Conservation (phyloP, 169 alveolate genomes). For the Plasmodium inui region DNA sequence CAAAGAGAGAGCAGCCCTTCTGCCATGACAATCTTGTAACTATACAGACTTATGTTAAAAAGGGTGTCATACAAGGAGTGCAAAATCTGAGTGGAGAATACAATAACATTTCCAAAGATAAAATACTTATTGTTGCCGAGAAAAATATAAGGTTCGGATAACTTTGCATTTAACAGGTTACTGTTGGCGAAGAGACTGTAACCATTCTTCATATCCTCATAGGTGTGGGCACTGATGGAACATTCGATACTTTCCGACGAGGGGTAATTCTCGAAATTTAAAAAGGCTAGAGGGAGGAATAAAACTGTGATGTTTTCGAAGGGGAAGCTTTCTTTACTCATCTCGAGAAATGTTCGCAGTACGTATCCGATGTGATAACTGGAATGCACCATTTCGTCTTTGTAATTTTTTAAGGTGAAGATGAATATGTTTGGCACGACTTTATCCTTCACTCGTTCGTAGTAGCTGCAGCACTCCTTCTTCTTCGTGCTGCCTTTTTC, state of each 20-base stretch:
- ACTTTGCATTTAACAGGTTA: slow-evolving; percentile 48
- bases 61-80: slow-evolving; percentile 49
- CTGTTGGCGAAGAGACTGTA: slow-evolving; percentile 54
- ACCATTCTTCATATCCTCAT: slow-evolving; percentile 57
- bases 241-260: slow-evolving; percentile 57
- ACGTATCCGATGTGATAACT: slow-evolving; percentile 49
- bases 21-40: slow-evolving; percentile 46
- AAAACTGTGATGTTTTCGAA: slow-evolving; percentile 47
- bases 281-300: slow-evolving; percentile 46
- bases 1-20: slow-evolving; percentile 66
- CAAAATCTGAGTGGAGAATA: slow-evolving; percentile 28
- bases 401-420: slow-evolving; percentile 15
- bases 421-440: slow-evolving; percentile 66
- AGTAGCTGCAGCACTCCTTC: slow-evolving; percentile 11
- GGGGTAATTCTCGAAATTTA: slow-evolving; percentile 7
- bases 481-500: background rate
- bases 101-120: slow-evolving; percentile 44
- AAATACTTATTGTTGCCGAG: slow-evolving; percentile 33
- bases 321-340: slow-evolving; percentile 62
- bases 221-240: slow-evolving; percentile 26
- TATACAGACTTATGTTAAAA: slow-evolving; percentile 51
- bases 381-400: slow-evolving; percentile 25
- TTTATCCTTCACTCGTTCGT: slow-evolving; percentile 40
- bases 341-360: slow-evolving; percentile 31
- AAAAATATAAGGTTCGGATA: slow-evolving; percentile 64